phyloP scores from a whole-genome alignment of 108 stramenopile genomes.

The Parmales sp. region DNA sequence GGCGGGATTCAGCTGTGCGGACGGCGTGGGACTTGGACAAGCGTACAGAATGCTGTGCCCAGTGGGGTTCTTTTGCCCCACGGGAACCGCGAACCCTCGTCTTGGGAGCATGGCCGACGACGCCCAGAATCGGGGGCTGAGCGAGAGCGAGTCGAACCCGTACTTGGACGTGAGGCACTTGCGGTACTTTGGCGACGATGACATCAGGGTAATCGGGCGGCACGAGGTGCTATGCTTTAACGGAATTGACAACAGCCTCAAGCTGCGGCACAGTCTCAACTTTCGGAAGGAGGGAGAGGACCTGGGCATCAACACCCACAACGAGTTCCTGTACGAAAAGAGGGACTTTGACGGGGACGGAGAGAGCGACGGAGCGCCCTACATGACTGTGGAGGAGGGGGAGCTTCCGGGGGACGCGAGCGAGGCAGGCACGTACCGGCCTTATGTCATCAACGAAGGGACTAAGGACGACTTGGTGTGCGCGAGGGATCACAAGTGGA shows the following conservation, averaged over 20 bases:
- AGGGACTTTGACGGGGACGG: conserved; percentile 13
- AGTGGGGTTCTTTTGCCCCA: conserved; percentile 57
- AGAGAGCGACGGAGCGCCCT: neutral
- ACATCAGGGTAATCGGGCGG: conserved; percentile 27
- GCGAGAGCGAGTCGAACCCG: conserved; percentile 22
- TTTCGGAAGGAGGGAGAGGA: neutral
- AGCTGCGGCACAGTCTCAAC: conserved; percentile 2
- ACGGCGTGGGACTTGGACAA: conserved; percentile 48
- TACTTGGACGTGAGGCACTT: conserved; percentile 20
- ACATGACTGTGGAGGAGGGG: too few species aligned
- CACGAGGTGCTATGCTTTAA: conserved; percentile 48
- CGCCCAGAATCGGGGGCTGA: conserved; percentile 41
- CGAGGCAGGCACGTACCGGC: neutral
- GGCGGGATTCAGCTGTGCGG: conserved; percentile 50
- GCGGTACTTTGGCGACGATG: conserved; percentile 44
- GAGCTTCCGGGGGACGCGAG: neutral
- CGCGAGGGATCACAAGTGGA: conserved; percentile 67
- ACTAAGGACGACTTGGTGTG: conserved; percentile 23
- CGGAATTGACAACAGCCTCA: conserved; percentile 28
- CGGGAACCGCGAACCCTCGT: conserved; percentile 51
- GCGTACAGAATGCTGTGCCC: conserved; percentile 40
- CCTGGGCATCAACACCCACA: neutral
- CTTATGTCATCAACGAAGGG: conserved; percentile 4
- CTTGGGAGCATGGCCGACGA: conserved; percentile 57
- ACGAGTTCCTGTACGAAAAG: conserved; percentile 25